These are phyloP conservation scores for Coffea canephora DNA, from an alignment of 257 asterid genomes.

Conservation along the genomic window DNA sequence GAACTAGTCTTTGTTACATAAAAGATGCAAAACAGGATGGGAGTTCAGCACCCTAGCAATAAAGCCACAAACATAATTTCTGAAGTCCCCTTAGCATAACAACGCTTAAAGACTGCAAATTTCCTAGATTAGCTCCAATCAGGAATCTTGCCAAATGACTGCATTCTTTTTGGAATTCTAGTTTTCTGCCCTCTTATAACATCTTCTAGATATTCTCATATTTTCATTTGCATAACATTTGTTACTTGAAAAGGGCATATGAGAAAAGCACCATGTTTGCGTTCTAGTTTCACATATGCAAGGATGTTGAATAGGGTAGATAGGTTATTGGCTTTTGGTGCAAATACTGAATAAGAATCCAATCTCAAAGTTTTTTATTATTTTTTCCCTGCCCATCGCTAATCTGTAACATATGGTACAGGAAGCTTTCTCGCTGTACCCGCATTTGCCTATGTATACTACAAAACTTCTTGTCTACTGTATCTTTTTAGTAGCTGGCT, in stretches of 20 bases:
- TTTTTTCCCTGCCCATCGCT: not conserved
- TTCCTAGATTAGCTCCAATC: not conserved
- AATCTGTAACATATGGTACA: not conserved
- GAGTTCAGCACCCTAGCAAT: no score
- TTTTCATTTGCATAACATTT: not conserved
- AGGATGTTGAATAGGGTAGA: not conserved
- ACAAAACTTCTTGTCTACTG: no score
- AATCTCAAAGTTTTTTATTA: not conserved
- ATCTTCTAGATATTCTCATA: not conserved
- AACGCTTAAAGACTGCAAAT: not conserved
- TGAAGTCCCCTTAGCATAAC: not conserved
- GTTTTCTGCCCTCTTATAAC: not conserved
- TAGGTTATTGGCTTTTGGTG: not conserved
- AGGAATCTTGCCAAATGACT: not conserved
- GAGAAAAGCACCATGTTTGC: not conserved
- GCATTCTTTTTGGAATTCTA: not conserved
- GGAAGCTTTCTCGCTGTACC: not conserved
- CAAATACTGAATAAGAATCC: not conserved
- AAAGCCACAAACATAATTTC: not conserved
- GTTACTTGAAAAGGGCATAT: not conserved
- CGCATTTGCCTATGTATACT: not conserved
- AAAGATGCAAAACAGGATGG: no score
- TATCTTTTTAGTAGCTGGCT: not conserved
- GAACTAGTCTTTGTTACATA: no score
- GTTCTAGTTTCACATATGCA: not conserved